Base-by-base conservation (phyloP, 495 filamentous ascomycete genomes). In the Xylaria grammica region DNA sequence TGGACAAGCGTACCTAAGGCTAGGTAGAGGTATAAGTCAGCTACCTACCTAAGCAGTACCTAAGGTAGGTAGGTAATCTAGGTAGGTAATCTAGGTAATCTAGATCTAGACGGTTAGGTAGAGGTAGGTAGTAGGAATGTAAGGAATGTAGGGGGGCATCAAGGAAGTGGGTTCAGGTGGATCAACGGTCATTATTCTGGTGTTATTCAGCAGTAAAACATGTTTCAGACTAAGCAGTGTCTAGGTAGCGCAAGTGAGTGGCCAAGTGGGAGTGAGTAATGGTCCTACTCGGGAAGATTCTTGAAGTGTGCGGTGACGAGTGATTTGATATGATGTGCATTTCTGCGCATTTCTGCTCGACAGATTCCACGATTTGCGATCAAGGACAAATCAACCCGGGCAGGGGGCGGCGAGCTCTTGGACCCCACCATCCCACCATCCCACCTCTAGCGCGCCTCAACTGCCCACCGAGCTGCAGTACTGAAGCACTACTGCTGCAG, bases 381-480 rank as follows among this genome's bases (percentile, higher is more conserved):
- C 52, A 50, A 57, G 53, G 27, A 64, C 62, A 64, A 64, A 64
- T 64, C 52, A 64, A 58, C 46, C 40, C 15, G 49, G 49, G 30
- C n/a, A n/a, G n/a, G n/a, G n/a, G n/a, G n/a, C n/a, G n/a, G n/a
- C n/a, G n/a, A 26, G n/a, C 26, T 50, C 11, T 50, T 5, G 4
- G 20, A 22, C 17, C 44, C n/a, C n/a, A n/a, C n/a, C n/a, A 30
- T 50, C 58, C 46, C 59, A 32, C 46, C 59, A 62, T 52, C 30
- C 44, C 58, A 60, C 44, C 58, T 60, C 44, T 51, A 60, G 44
- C 58, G 56, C n/a, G 1, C 10, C 20, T 19, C 45, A 30, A 42
- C 29, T 40, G 27, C 8, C 53, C 17, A 6, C 26, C 15, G 11
- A 27, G 30, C 44, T 61, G 32, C n/a, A n/a, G n/a, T n/a, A n/a